phyloP scores from a whole-genome alignment of 768 basidiomycete genomes.

The Agrocybe praecox region DNA sequence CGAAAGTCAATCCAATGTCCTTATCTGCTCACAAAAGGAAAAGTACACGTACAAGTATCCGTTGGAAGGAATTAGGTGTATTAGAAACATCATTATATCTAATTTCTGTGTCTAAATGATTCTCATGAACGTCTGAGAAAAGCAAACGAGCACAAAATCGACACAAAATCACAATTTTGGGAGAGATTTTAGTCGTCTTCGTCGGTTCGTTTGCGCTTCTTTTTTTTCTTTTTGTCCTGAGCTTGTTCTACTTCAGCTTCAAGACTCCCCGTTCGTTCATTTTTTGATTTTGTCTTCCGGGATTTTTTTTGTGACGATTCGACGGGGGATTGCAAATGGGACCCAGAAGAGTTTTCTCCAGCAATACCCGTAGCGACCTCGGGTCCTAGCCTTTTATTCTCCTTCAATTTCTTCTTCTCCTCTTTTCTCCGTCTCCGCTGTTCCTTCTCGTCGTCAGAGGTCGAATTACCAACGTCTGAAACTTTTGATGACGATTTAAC shows the following conservation, averaged over 20 bases:
- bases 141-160: too few relatives aligned
- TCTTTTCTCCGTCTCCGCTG: slow-evolving; percentile 15
- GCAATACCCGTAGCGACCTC: neutral
- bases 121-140: too few relatives aligned
- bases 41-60: too few relatives aligned
- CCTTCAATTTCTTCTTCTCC: slow-evolving; percentile 9
- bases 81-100: too few relatives aligned
- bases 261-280: neutral
- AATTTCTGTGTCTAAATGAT: too few relatives aligned
- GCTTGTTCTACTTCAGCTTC: neutral
- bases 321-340: neutral
- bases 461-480: neutral
- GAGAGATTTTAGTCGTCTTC: neutral
- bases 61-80: too few relatives aligned
- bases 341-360: too few relatives aligned
- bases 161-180: too few relatives aligned
- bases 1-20: too few relatives aligned
- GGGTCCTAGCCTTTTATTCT: neutral
- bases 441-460: slow-evolving; percentile 15
- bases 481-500: neutral
- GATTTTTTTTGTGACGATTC: neutral
- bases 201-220: slow-evolving; percentile 7
- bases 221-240: slow-evolving; percentile 9
- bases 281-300: neutral
- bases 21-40: too few relatives aligned